Evolutionary conservation across 352 stramenopile species (phyloP).

Genomic region (Phytophthora chlamydospora): DNA sequence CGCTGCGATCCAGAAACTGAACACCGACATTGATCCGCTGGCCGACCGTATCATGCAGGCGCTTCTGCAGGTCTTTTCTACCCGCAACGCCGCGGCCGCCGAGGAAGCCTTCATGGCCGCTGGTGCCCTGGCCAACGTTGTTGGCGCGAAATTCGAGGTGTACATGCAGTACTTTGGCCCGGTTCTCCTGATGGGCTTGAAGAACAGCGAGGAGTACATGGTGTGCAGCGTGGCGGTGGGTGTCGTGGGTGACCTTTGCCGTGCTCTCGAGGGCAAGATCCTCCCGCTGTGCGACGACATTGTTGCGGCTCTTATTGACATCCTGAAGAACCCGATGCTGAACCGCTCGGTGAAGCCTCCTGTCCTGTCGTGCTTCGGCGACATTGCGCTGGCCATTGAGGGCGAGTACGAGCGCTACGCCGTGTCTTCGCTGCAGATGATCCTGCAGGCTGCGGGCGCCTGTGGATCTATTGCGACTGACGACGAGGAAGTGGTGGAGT

Average conservation of each 20-base stretch:
- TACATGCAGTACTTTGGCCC: conserved; percentile 96
- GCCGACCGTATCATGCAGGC: conserved; percentile 95
- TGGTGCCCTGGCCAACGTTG: conserved; percentile 92
- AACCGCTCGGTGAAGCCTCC: conserved; percentile 96
- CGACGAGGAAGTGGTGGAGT: conserved; percentile 98
- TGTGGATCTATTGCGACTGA: conserved; percentile 89
- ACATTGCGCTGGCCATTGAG: conserved; percentile 96
- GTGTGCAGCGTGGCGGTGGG: conserved; percentile 96
- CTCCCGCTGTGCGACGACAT: conserved; percentile 95
- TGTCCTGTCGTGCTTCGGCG: conserved; percentile 96
- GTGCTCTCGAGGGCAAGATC: conserved; percentile 92
- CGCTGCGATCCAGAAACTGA: conserved; percentile 93
- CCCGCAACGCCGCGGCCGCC: conserved; percentile 92
- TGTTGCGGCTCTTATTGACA: conserved; percentile 93
- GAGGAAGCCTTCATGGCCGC: conserved; percentile 97
- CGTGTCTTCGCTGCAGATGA: conserved; percentile 82
- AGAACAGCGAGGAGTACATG: conserved; percentile 96
- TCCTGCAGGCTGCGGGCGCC: conserved; percentile 86
- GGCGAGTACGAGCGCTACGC: conserved; percentile 92
- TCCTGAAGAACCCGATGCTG: conserved; percentile 93
- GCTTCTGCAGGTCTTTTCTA: conserved; percentile 95
- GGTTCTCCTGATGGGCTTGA: conserved; percentile 92
- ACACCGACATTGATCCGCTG: conserved; percentile 85
- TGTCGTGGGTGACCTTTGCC: conserved; percentile 95
- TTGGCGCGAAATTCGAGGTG: conserved; percentile 94